phyloP scores from a whole-genome alignment of 2,329 filamentous ascomycete genomes.

The Madurella mycetomatis region DNA sequence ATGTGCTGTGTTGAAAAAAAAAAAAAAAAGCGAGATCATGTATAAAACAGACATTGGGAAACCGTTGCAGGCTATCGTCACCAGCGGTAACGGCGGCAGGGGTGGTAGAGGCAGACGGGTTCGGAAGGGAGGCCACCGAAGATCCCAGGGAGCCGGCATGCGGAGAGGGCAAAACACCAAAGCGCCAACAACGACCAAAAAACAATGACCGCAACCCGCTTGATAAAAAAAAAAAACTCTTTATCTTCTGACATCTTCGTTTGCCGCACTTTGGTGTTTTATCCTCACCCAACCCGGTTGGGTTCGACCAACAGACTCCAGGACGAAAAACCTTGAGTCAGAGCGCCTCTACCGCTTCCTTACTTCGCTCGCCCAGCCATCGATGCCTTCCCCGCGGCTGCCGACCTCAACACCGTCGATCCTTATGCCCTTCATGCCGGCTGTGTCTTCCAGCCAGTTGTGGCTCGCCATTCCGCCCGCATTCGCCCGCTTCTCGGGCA shows the following conservation, averaged over 20 bases:
- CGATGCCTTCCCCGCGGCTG: constrained; percentile 83
- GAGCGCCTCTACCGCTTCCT: constrained; percentile 62
- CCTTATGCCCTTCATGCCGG: constrained; percentile 78
- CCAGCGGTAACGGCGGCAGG: too few relatives aligned
- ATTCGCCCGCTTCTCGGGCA: constrained; percentile 86
- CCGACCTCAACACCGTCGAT: constrained; percentile 72
- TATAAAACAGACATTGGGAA: too few relatives aligned
- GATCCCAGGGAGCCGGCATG: too few relatives aligned
- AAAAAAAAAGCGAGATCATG: too few relatives aligned
- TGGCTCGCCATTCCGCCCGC: constrained; percentile 93
- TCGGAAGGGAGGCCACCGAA: too few relatives aligned
- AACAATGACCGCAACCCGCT: not conserved
- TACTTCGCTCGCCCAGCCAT: constrained; percentile 86
- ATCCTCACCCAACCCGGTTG: not conserved
- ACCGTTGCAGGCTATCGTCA: too few relatives aligned
- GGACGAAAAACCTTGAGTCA: not conserved
- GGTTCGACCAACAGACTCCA: not conserved
- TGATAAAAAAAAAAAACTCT: not conserved
- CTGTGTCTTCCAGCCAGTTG: constrained; percentile 75
- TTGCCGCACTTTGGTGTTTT: not conserved
- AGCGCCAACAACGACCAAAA: too few relatives aligned
- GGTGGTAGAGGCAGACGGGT: too few relatives aligned
- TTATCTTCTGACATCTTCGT: not conserved
- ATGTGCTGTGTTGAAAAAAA: too few relatives aligned
- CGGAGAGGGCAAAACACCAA: too few relatives aligned